Evolutionary conservation across 306 rosid species (phyloP).

Genomic region (Herpetospermum pedunculosum): DNA sequence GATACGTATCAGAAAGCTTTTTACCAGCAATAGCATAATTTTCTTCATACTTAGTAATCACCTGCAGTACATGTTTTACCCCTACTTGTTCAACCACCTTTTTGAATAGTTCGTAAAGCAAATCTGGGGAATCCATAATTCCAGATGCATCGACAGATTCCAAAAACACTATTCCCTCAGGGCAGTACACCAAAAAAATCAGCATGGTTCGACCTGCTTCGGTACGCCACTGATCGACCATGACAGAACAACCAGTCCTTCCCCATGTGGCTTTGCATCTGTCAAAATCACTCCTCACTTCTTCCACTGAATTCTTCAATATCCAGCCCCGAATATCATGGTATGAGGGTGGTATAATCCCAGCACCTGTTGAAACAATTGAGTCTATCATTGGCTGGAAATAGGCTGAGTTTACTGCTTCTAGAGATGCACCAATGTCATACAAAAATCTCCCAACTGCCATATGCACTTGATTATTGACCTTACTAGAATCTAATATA

Average conservation of each 20-base stretch:
- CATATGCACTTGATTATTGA: slow-evolving; percentile 39
- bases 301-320: slow-evolving; percentile 67
- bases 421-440: slow-evolving; percentile 75
- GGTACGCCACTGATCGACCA: slow-evolving; percentile 60
- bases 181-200: slow-evolving; percentile 45
- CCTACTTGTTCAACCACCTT: slow-evolving; percentile 76
- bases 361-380: slow-evolving; percentile 45
- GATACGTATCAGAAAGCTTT: slow-evolving; percentile 52
- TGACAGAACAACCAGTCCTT: slow-evolving; percentile 67
- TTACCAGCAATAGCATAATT: slow-evolving; percentile 52
- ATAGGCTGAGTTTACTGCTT: slow-evolving; percentile 67
- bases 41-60: slow-evolving; percentile 53
- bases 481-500: slow-evolving; percentile 21
- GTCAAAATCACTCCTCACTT: slow-evolving; percentile 50
- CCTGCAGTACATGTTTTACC: slow-evolving; percentile 66
- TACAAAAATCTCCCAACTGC: slow-evolving; percentile 80
- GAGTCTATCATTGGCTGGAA: slow-evolving; percentile 78
- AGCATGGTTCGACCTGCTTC: slow-evolving; percentile 38
- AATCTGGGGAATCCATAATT: slow-evolving; percentile 28
- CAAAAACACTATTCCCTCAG: slow-evolving; percentile 64
- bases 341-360: slow-evolving; percentile 38
- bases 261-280: slow-evolving; percentile 53
- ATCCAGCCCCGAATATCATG: slow-evolving; percentile 80
- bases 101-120: slow-evolving; percentile 49
- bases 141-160: slow-evolving; percentile 64